A percentile compares a stretch with the other conserved stretches of the same genome.
Conservation (phyloP, 768 basidiomycete species). For the Lentinula detonsa region DNA sequence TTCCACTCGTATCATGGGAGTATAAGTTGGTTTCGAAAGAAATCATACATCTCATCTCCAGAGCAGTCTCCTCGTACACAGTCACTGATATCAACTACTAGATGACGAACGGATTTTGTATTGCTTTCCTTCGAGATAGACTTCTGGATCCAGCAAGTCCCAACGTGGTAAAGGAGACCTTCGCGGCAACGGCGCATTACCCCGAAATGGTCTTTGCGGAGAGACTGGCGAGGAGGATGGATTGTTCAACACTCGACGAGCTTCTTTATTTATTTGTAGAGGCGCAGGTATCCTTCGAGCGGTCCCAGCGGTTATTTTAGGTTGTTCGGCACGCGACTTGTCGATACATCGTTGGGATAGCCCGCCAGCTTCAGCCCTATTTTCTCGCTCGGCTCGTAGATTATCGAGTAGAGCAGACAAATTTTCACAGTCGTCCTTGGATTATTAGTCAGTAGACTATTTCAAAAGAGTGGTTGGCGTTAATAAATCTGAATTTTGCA, state of each 20-base stretch:
- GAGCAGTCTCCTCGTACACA: too few relatives aligned
- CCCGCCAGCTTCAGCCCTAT: background rate
- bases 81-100: background rate
- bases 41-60: too few relatives aligned
- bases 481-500: background rate
- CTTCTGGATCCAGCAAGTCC: slow-evolving; percentile 2
- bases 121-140: slow-evolving; percentile 1
- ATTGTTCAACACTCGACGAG: background rate
- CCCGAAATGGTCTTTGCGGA: background rate
- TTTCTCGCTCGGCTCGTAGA: background rate
- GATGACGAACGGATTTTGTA: background rate
- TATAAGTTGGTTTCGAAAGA: too few relatives aligned
- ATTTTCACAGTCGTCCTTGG: background rate
- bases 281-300: background rate
- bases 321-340: background rate
- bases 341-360: background rate
- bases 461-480: too few relatives aligned
- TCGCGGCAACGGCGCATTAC: background rate
- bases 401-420: background rate
- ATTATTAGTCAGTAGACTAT: too few relatives aligned
- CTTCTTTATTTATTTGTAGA: background rate
- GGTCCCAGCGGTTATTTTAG: background rate
- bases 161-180: slow-evolving; percentile 1
- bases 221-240: background rate
- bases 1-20: too few relatives aligned